phyloP scores from a whole-genome alignment of 148 eudicot species.

The Chenopodium formosanum region DNA sequence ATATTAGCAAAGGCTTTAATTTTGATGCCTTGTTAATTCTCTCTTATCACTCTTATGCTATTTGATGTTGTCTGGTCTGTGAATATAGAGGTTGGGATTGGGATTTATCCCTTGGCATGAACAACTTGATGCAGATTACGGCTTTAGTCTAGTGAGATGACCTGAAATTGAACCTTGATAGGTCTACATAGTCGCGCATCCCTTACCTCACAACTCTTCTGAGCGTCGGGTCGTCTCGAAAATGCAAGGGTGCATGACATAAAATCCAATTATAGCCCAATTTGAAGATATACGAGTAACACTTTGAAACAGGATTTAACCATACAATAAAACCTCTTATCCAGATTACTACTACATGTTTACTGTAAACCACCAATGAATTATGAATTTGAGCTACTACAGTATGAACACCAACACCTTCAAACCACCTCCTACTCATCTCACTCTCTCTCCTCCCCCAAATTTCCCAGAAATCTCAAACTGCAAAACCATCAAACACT shows the following conservation, averaged over 20 bases:
- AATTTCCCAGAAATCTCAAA: slow-evolving; percentile 34
- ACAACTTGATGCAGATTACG: neutral
- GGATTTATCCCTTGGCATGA: too few species aligned
- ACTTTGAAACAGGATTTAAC: too few species aligned
- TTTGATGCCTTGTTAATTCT: neutral
- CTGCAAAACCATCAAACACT: slow-evolving; percentile 41
- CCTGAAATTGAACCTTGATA: too few species aligned
- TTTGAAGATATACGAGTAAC: too few species aligned
- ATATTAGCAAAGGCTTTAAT: neutral
- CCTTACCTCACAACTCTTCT: too few species aligned
- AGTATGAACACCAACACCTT: slow-evolving; percentile 13
- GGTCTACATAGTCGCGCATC: too few species aligned
- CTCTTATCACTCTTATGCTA: neutral
- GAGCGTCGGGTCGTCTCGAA: too few species aligned
- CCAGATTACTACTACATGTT: neutral
- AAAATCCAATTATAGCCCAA: neutral
- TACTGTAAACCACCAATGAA: neutral
- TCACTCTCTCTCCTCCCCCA: neutral
- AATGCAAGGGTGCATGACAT: too few species aligned
- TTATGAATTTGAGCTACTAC: neutral
- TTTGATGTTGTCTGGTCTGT: neutral
- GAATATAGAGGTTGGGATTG: too few species aligned
- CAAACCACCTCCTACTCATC: neutral
- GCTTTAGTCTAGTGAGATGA: too few species aligned
- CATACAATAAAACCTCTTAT: neutral